Evolutionary conservation across 2,329 filamentous ascomycete genomes (phyloP), one percentile per base, ranked within the genome.

Genomic region (Colletotrichum plurivorum): DNA sequence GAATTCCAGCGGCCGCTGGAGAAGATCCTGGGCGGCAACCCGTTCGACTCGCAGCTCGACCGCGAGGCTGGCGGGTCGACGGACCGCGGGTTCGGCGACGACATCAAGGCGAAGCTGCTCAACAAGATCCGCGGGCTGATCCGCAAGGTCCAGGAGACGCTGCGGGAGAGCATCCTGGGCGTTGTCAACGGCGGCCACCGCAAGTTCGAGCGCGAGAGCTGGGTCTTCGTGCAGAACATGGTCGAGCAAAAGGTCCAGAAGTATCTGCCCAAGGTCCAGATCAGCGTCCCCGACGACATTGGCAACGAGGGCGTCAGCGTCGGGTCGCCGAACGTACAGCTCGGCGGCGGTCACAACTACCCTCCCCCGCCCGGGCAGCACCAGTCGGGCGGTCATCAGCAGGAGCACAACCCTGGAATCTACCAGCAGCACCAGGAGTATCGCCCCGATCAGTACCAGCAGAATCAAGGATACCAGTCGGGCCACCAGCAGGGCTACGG

Each of bases 161-260:
- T 84, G 16, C 82, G 83, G 1, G 79, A 83, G 75, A 80, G 80
- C 61, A 83, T 84, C 46, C 71, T 84, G 6, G 80, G 77, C 0
- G 77, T 84, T 1, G 83, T 84, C 20, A 84, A 83, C 63, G 83
- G 83, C 7, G 83, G 83, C 0, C 83, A 84, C 57, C 82, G 83
- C 74, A 84, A 82, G 75, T 83, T 84, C 61, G 83, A 84, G 77
- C 76, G 77, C 18, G 73, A 82, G 71, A 84, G 81, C 68, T 84
- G 83, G 83, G 73, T 83, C 7, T 84, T 84, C 71, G 83, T 84
- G 65, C 83, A 84, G 72, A 78, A 76, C 12, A 83, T 80, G 65
- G 82, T 84, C 18, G 81, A 84, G 76, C 72, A 78, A 51, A 84
- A 84, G 77, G 82, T 84, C 51, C 82, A 84, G 69, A 81, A 76